phyloP scores from a whole-genome alignment of 805 yeast genomes.

The Myxozyma kluyveri region DNA sequence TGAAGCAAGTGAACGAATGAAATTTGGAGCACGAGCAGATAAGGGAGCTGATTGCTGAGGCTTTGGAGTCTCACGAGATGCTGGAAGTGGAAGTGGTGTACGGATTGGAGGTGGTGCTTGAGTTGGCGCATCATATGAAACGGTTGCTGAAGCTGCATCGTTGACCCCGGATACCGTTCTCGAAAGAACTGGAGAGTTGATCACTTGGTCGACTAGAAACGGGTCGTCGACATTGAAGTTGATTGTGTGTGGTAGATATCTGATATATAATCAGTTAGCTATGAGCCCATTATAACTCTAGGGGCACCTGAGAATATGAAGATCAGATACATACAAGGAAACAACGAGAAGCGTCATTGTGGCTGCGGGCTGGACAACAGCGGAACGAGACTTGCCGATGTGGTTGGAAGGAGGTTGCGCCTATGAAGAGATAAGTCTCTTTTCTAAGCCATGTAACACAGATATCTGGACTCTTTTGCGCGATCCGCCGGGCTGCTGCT shows the following conservation, averaged over 20 bases:
- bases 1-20: conserved; percentile 29
- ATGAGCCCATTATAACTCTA: no score
- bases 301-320: not conserved
- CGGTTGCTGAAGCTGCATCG: conserved; percentile 6
- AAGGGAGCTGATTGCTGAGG: not conserved
- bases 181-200: conserved; percentile 18
- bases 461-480: no score
- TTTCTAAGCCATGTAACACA: no score
- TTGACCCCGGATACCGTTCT: conserved; percentile 12
- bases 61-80: conserved; percentile 9
- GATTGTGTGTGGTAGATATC: conserved; percentile 32
- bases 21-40: conserved; percentile 20
- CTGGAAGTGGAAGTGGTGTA: conserved; percentile 3
- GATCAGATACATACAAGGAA: conserved; percentile 27
- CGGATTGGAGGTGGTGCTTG: conserved; percentile 6
- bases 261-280: not conserved
- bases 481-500: no score
- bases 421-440: no score
- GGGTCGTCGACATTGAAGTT: conserved; percentile 31
- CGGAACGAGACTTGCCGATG: not conserved
- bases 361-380: not conserved
- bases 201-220: conserved; percentile 16
- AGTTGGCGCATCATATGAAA: conserved; percentile 12
- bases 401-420: no score
- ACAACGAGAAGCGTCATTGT: conserved; percentile 31